A percentile compares a stretch with the other conserved stretches of the same genome.
Evolutionary conservation across 495 filamentous ascomycete genomes (phyloP).

Genomic region (Tuber calosporum): DNA sequence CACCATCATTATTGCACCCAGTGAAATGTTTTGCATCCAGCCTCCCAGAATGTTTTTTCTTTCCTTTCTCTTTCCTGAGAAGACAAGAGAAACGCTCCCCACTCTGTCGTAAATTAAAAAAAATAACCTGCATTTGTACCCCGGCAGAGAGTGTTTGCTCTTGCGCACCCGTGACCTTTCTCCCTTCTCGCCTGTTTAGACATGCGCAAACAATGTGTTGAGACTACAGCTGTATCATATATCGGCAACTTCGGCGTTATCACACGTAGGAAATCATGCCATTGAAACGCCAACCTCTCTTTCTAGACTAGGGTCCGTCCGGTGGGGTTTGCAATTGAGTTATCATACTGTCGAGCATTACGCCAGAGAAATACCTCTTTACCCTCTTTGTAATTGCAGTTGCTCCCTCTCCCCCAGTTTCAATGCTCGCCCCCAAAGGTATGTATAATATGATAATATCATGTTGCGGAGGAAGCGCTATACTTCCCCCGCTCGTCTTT

Average conservation of each 20-base stretch:
- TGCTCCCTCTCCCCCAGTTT: background rate
- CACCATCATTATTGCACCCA: background rate
- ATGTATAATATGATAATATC: no score
- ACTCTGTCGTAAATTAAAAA: background rate
- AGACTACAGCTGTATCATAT: background rate
- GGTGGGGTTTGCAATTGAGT: slow-evolving; percentile 23
- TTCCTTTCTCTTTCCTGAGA: no score
- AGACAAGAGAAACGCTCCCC: background rate
- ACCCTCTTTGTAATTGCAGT: slow-evolving; percentile 4
- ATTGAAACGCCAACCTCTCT: background rate
- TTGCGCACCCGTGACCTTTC: background rate
- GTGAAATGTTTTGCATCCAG: background rate
- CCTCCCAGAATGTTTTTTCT: background rate
- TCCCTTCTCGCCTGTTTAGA: background rate
- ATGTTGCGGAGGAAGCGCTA: background rate
- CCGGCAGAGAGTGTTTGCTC: background rate
- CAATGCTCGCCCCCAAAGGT: background rate
- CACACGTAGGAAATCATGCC: background rate
- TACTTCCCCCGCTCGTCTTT: background rate
- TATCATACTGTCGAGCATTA: slow-evolving; percentile 33
- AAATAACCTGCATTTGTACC: background rate
- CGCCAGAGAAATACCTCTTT: slow-evolving; percentile 30
- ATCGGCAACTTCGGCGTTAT: background rate
- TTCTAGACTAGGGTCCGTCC: background rate
- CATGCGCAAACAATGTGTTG: background rate